Evolutionary conservation across 2,329 filamentous ascomycete genomes (phyloP).

Genomic region (Epichloe typhina): DNA sequence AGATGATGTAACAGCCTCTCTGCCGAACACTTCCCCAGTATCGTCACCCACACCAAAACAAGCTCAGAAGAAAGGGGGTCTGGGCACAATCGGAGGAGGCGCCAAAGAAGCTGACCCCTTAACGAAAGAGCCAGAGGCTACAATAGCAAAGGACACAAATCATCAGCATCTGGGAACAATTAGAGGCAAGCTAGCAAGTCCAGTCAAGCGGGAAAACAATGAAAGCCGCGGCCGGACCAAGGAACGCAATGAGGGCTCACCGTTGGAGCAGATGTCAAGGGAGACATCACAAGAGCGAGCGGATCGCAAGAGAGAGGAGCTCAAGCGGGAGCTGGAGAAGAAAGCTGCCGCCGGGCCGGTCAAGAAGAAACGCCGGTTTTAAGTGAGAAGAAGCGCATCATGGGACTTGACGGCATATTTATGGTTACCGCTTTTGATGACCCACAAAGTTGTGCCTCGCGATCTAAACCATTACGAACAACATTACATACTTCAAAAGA

Average conservation of each 20-base stretch:
- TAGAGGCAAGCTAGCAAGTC: conserved; percentile 11
- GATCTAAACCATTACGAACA: neutral
- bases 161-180: conserved; percentile 22
- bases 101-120: conserved; percentile 10
- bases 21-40: conserved; percentile 10
- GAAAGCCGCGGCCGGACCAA: conserved; percentile 11
- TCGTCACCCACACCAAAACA: conserved; percentile 9
- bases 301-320: conserved; percentile 36
- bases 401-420: neutral
- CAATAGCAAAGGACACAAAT: neutral
- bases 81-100: conserved; percentile 30
- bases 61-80: conserved; percentile 15
- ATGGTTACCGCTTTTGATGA: no score
- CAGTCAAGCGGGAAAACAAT: conserved; percentile 12
- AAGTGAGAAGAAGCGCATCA: neutral
- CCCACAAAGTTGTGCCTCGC: neutral
- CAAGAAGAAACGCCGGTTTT: conserved; percentile 46
- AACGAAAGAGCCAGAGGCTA: neutral
- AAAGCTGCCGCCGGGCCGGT: conserved; percentile 35
- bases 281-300: conserved; percentile 34
- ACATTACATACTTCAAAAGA: neutral
- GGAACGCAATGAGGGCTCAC: conserved; percentile 9
- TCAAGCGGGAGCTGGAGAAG: conserved; percentile 35
- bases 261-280: conserved; percentile 19
- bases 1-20: conserved; percentile 15